These are phyloP conservation scores for Exserohilum turcica DNA, from an alignment of 2,329 filamentous ascomycete species.

Conservation along the genomic window DNA sequence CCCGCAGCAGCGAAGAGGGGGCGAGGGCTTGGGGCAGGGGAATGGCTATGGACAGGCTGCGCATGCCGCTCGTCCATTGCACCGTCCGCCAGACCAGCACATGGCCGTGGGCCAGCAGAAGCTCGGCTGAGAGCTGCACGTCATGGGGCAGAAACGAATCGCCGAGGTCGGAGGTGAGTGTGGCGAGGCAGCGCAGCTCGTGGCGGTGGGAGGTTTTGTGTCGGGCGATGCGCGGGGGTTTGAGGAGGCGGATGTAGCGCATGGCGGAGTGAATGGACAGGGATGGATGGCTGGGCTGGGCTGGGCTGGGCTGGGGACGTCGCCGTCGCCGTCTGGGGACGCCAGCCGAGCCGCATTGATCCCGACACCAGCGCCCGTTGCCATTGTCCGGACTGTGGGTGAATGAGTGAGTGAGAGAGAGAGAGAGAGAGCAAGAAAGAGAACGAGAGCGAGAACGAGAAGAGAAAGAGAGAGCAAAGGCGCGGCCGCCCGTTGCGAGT, in stretches of 20 bases:
- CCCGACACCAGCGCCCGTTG: not conserved
- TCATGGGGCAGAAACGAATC: constrained; percentile 64
- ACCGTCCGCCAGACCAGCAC: constrained; percentile 51
- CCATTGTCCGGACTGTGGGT: not conserved
- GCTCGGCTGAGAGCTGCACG: constrained; percentile 50
- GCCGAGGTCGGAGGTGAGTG: constrained; percentile 71
- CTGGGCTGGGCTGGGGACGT: constrained; percentile 7
- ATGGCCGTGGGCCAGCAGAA: constrained; percentile 40
- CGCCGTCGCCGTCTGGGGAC: not conserved
- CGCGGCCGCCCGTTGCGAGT: no score
- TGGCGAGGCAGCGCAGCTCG: constrained; percentile 54
- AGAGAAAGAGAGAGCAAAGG: no score
- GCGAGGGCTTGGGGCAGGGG: constrained; percentile 48
- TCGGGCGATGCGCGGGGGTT: constrained; percentile 58
- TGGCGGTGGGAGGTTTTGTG: constrained; percentile 36
- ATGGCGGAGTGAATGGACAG: constrained; percentile 25
- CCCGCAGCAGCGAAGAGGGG: constrained; percentile 44
- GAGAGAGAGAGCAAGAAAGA: not conserved
- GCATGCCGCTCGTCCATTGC: constrained; percentile 52
- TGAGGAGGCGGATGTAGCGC: constrained; percentile 71
- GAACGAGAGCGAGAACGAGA: no score
- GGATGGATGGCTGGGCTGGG: constrained; percentile 5
- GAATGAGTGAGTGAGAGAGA: not conserved
- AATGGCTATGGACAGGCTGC: constrained; percentile 52
- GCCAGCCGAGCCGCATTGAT: not conserved